Conservation (phyloP, 176 grass and related monocot genomes). For the Rhynchospora breviuscula region DNA sequence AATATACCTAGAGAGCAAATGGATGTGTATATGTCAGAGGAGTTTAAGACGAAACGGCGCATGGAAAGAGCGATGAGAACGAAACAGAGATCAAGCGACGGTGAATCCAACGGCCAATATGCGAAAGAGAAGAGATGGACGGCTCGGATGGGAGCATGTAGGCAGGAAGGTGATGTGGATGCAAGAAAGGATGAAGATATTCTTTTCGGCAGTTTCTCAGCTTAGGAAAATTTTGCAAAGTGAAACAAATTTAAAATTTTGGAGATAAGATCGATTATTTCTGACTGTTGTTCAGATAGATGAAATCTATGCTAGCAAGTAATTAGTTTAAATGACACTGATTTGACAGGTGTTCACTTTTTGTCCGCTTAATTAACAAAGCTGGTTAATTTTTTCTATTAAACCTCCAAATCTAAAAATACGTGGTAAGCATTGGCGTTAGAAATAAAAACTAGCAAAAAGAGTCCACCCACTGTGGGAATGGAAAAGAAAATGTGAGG, state of each 20-base stretch:
- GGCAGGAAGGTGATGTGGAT: neutral
- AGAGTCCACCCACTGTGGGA: too few species aligned
- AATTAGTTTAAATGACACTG: neutral
- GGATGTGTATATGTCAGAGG: constrained; percentile 86
- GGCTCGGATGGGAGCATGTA: constrained; percentile 9
- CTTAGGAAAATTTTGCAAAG: neutral
- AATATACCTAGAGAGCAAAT: constrained; percentile 23
- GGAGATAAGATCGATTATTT: neutral
- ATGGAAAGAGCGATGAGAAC: constrained; percentile 28
- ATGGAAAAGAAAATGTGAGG: too few species aligned
- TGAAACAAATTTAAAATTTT: neutral
- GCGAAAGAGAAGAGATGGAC: neutral
- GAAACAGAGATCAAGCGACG: neutral
- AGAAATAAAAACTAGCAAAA: too few species aligned
- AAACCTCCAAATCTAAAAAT: too few species aligned
- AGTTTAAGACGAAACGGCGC: constrained; percentile 52
- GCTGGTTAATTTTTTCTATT: too few species aligned
- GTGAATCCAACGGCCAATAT: neutral
- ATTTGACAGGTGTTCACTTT: neutral
- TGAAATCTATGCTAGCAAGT: neutral
- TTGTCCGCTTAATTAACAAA: too few species aligned
- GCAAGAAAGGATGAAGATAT: neutral
- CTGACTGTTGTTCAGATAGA: neutral
- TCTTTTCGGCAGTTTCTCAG: constrained; percentile 22
- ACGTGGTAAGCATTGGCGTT: too few species aligned